phyloP scores from a whole-genome alignment of 129 eudicot genomes.

The Heracleum sosnowskyi region DNA sequence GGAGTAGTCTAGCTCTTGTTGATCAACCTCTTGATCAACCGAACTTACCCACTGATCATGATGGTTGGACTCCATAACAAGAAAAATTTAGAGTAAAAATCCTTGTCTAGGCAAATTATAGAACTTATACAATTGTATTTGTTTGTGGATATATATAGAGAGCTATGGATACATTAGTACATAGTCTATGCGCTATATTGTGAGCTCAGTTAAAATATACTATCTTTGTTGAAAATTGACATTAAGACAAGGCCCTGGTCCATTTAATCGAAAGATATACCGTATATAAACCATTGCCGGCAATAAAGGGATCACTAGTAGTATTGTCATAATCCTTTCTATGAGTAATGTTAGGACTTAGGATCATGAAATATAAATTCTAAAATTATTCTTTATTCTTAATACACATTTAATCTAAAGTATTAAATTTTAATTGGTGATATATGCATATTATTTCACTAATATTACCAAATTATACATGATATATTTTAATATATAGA shows the following conservation, averaged over 20 bases:
- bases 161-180: neutral
- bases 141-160: neutral
- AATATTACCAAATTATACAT: no score
- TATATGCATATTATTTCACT: no score
- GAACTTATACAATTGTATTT: neutral
- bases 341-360: no score
- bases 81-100: neutral
- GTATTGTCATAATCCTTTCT: no score
- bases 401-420: no score
- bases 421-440: no score
- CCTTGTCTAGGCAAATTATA: neutral
- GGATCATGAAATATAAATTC: no score
- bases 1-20: slow-evolving; percentile 19
- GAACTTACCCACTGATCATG: slow-evolving; percentile 26
- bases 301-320: neutral
- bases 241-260: neutral
- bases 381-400: no score
- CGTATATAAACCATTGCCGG: neutral
- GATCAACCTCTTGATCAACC: slow-evolving; percentile 34
- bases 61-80: slow-evolving; percentile 28
- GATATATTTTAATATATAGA: no score
- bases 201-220: neutral
- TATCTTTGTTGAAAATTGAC: neutral
- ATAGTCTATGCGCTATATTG: neutral
- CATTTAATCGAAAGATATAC: neutral